phyloP scores from a whole-genome alignment of 208 protist species.

The Wallacemonas sp. region DNA sequence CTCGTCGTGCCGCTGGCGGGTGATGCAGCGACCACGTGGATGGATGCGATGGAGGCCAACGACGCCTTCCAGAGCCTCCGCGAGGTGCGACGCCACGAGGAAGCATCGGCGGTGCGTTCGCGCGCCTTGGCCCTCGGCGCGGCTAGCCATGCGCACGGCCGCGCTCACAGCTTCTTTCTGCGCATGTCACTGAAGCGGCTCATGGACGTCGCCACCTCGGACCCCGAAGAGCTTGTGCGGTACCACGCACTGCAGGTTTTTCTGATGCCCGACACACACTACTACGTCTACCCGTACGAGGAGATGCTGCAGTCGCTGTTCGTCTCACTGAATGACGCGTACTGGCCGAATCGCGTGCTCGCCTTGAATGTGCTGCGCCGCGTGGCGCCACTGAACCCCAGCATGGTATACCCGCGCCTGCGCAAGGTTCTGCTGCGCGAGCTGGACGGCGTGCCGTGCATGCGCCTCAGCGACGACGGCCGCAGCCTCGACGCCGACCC shows the following conservation, averaged over 20 bases:
- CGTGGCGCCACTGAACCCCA: conserved; percentile 53
- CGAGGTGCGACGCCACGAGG: conserved; percentile 8
- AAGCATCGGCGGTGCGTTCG: conserved; percentile 6
- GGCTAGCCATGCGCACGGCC: conserved; percentile 23
- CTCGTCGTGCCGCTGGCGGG: conserved; percentile 8
- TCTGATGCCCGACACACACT: conserved; percentile 51
- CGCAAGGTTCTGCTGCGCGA: conserved; percentile 57
- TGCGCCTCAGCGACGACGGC: background rate
- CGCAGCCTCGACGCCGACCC: background rate
- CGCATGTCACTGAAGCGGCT: conserved; percentile 66
- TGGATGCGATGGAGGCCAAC: conserved; percentile 10
- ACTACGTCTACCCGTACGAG: conserved; percentile 72
- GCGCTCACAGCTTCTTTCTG: conserved; percentile 67
- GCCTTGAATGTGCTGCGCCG: conserved; percentile 65
- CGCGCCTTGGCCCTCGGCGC: background rate
- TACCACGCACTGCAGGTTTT: conserved; percentile 46
- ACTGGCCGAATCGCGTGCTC: conserved; percentile 61
- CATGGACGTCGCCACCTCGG: conserved; percentile 66
- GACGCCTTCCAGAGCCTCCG: conserved; percentile 13
- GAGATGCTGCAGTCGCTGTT: conserved; percentile 67
- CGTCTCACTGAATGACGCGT: conserved; percentile 61
- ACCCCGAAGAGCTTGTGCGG: conserved; percentile 70
- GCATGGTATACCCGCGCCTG: conserved; percentile 69
- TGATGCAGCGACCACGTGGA: conserved; percentile 10
- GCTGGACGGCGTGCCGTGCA: conserved; percentile 48